Base-by-base conservation (phyloP, 495 filamentous ascomycete species). In the Xylaria palmicola region DNA sequence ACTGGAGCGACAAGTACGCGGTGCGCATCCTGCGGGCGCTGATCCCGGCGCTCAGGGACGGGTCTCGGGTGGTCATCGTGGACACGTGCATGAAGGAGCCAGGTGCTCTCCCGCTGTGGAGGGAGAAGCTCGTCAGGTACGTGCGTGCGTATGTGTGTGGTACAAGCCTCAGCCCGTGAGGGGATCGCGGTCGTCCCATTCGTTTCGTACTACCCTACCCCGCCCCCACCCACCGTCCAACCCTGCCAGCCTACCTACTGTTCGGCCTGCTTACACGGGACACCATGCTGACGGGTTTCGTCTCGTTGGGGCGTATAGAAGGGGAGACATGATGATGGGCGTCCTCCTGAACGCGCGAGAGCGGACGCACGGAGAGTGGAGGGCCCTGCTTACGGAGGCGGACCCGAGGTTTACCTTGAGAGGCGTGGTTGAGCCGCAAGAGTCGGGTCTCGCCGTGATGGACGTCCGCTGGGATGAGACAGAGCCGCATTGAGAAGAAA, bases 1-100 rank as follows among this genome's bases (percentile, higher is more conserved):
- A 85, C 60, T 79, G 78, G 72, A 43, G 70, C 2, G 70, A 79
- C 40, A 63, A 69, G 17, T 66, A 81, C 27, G 72, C 64, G 7
- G 45, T 73, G 26, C 62, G 47, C n/a, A 79, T 83, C 53, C 56
- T 85, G 6, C 63, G 51, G 10, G 65, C 72, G 10, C 53, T 79
- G 8, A 57, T 79, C 4, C 68, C 71, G 0, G 75, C 71, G 12
- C 43, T 60, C 26, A 50, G 17, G 22, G 13, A 51, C 20, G 37
- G 39, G 6, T n/a, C 58, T 1, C 44, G 49, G 29, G 17, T 52
- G 22, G 30, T 62, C 27, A 56, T 54, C 24, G 27, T 43, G 27
- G 59, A 61, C n/a, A 40, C 19, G 20, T 47, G 29, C 22, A 15
- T 34, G 27, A 32, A 32, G 4, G 34, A 47, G n/a, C 17, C 2